Evolutionary conservation across 2,329 filamentous ascomycete genomes (phyloP).

Genomic region (Aspergillus novofumigatus): DNA sequence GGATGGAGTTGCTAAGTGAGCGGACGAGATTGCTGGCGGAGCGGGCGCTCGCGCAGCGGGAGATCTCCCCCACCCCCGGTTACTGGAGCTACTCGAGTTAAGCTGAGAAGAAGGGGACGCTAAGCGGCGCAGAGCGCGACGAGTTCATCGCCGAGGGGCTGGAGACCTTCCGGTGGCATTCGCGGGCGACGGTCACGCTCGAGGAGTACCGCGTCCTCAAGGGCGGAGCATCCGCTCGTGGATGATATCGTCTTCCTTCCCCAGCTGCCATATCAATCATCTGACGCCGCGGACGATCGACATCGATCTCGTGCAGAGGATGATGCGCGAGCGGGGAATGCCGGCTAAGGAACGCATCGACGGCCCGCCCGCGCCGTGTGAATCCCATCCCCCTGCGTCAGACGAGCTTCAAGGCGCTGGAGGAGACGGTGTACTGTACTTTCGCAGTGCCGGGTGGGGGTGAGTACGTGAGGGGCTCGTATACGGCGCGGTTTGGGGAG

Average conservation of each 20-base stretch:
- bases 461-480: conserved; percentile 31
- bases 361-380: conserved; percentile 45
- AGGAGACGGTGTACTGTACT: conserved; percentile 48
- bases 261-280: conserved; percentile 51
- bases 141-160: conserved; percentile 44
- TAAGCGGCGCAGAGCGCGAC: conserved; percentile 29
- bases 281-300: conserved; percentile 51
- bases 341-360: conserved; percentile 49
- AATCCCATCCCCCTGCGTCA: conserved; percentile 50
- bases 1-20: conserved; percentile 41
- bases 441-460: too few relatives aligned
- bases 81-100: conserved; percentile 35
- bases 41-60: conserved; percentile 32
- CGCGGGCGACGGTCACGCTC: conserved; percentile 36
- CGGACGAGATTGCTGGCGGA: conserved; percentile 30
- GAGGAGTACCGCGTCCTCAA: conserved; percentile 43
- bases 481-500: conserved; percentile 52
- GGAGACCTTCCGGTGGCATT: conserved; percentile 48
- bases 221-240: conserved; percentile 44
- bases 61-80: conserved; percentile 41
- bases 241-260: conserved; percentile 46
- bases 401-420: conserved; percentile 51
- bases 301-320: conserved; percentile 43
- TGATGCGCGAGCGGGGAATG: conserved; percentile 42
- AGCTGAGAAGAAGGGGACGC: conserved; percentile 27